Base-by-base conservation (phyloP, 495 filamentous ascomycete species). In the Penicillium ochrochloron region DNA sequence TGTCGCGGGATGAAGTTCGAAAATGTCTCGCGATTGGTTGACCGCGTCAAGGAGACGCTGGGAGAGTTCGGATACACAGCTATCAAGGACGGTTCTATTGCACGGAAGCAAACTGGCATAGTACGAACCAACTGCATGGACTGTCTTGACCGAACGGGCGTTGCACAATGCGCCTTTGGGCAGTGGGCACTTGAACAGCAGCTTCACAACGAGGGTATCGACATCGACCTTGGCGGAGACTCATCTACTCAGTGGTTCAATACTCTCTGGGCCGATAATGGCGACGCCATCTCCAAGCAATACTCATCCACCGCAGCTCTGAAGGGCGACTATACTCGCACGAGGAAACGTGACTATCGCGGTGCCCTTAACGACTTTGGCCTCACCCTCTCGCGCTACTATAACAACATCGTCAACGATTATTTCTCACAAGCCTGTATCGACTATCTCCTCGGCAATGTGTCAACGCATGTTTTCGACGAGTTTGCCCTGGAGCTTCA, bases 1-100 rank as follows among this genome's bases (percentile, higher is more conserved):
- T 98, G 94, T 70, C 89, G 92, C 4, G 94, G 94, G 0, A 97
- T 98, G 95, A 94, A 92, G 62, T 98, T 97, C 70, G 93, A 97
- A 73, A 97, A 97, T 54, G 93, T 98, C 6, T 88, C 86, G 53
- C 75, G 88, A 12, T 84, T 97, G 2, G 80, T 98, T 55, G 83
- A 93, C 37, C 85, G 79, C 2, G 72, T 97, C n/a, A 84, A 81
- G 8, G 71, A 78, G 17, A 87, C 82, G 10, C 75, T 97, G 17
- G 87, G 87, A 58, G 75, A 81, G 6, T 85, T 88, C 60, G 88
- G 90, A 11, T 90, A 86, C 66, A 88, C 86, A 0, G 83, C 89
- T 1, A 75, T 86, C 39, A 77, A 80, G 17, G 75, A 83, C 29
- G 84, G 82, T 15, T 73, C 73, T 10, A 83, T 87, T 8, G 66